These are phyloP conservation scores for Betula pendula DNA, from an alignment of 306 rosid species.

Conservation along the genomic window DNA sequence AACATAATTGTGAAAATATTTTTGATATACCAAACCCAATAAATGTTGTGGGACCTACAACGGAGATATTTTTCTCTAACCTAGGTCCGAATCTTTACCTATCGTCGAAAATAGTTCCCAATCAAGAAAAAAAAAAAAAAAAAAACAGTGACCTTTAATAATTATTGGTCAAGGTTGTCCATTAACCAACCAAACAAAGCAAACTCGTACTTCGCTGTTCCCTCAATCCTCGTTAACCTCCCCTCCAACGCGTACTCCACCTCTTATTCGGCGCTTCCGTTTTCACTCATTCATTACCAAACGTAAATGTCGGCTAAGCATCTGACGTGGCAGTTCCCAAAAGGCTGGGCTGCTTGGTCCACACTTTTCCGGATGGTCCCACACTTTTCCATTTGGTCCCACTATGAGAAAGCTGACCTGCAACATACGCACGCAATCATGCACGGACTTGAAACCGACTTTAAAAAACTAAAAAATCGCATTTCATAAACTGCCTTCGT, in stretches of 20 bases:
- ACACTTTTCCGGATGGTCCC: slow-evolving; percentile 18
- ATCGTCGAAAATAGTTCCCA: neutral
- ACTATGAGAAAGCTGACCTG: slow-evolving; percentile 31
- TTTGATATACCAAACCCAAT: no score
- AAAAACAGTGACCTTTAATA: neutral
- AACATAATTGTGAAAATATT: no score
- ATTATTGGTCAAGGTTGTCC: neutral
- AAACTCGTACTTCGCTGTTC: neutral
- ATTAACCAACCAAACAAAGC: neutral
- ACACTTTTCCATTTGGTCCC: neutral
- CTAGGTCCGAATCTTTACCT: neutral
- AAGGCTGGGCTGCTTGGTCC: slow-evolving; percentile 1
- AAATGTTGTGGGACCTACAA: slow-evolving; percentile 11
- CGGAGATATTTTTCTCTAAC: neutral
- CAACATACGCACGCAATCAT: slow-evolving; percentile 12
- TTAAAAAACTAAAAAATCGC: slow-evolving; percentile 17
- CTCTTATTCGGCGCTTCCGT: neutral
- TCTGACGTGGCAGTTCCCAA: slow-evolving; percentile 19
- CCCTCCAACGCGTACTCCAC: neutral
- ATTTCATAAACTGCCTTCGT: slow-evolving; percentile 38
- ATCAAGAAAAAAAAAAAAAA: neutral
- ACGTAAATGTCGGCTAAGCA: slow-evolving; percentile 12
- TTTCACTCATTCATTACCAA: neutral
- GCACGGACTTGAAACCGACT: slow-evolving; percentile 49
- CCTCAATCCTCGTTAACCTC: neutral